Evolutionary conservation across 78 protist genomes (phyloP), one percentile per base, ranked within the genome.

Genomic region (Speleostelium caveatum): DNA sequence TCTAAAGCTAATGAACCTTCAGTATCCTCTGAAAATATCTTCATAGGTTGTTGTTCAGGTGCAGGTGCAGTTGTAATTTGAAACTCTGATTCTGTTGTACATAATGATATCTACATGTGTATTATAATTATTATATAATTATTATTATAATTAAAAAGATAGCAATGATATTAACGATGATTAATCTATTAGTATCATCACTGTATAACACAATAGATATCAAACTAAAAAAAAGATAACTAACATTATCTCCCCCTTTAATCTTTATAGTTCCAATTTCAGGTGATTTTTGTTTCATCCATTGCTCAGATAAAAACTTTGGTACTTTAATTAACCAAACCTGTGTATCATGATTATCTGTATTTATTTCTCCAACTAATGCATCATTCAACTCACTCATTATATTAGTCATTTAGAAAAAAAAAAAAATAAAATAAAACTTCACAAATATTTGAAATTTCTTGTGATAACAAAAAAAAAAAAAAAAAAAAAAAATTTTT

Each of bases 311-410:
- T 16, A 83, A 38, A 60, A 63, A 68, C 60, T 83, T 83, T 53
- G 90, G 90, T 26, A 83, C 71, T 32, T 83, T 83, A 10, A 83
- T 42, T 41, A 83, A 69, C 90, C 90, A 83, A 6, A 73, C 90
- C 58, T 83, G 90, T 5, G 49, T 53, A 8, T 83, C 90, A 22
- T 60, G 79, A 69, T 83, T 53, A 42, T 83, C 90, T 38, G 72
- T 83, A 59, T 83, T 83, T 14, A 83, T 61, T 60, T 83, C 90
- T 35, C 76, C 89, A 22, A 39, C 73, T 32, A 69, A 59, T 58
- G 90, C 76, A 59, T 83, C 90, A 59, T 83, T 83, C 3, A 59
- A 69, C 32, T 83, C 90, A 24, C 72, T 69, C 76, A 68, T 80
- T 61, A 42, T 76, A 19, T 6, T 6, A 14, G 53, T 45, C n/a